phyloP scores from a whole-genome alignment of 495 filamentous ascomycete genomes.

The Penicillium alfredii region DNA sequence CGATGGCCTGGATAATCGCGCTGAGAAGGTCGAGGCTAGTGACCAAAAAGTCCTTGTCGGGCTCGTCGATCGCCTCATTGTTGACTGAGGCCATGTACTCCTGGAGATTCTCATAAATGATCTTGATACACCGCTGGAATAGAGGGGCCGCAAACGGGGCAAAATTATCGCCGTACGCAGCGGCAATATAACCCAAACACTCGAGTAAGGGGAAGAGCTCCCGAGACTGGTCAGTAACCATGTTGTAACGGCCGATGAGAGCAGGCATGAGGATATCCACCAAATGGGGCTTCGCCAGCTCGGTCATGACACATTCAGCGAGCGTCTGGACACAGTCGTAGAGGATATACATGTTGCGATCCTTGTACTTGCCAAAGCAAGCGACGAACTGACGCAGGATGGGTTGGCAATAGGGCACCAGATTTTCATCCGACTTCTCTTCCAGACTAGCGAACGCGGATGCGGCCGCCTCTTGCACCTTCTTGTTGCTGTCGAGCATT shows the following conservation, averaged over 20 bases:
- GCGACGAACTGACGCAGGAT: constrained; percentile 89
- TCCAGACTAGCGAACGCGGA: constrained; percentile 95
- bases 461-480: constrained; percentile 93
- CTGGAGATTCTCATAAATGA: constrained; percentile 87
- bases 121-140: constrained; percentile 77
- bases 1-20: constrained; percentile 88
- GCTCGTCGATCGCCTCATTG: constrained; percentile 62
- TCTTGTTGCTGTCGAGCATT: constrained; percentile 96
- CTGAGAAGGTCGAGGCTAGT: constrained; percentile 94
- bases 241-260: constrained; percentile 83
- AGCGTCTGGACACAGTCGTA: constrained; percentile 99
- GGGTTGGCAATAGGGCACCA: constrained; percentile 79
- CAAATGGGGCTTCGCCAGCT: constrained; percentile 69
- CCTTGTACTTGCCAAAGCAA: constrained; percentile 94
- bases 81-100: constrained; percentile 61
- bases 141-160: constrained; percentile 76
- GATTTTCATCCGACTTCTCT: constrained; percentile 75
- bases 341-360: constrained; percentile 96
- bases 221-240: constrained; percentile 78
- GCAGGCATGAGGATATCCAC: constrained; percentile 90
- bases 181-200: constrained; percentile 90
- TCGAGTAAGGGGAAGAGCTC: constrained; percentile 94
- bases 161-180: constrained; percentile 77
- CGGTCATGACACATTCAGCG: constrained; percentile 81
- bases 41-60: constrained; percentile 95